Evolutionary conservation across 768 basidiomycete genomes (phyloP), one percentile per base, ranked within the genome.

Genomic region (Mycena leptocephala): DNA sequence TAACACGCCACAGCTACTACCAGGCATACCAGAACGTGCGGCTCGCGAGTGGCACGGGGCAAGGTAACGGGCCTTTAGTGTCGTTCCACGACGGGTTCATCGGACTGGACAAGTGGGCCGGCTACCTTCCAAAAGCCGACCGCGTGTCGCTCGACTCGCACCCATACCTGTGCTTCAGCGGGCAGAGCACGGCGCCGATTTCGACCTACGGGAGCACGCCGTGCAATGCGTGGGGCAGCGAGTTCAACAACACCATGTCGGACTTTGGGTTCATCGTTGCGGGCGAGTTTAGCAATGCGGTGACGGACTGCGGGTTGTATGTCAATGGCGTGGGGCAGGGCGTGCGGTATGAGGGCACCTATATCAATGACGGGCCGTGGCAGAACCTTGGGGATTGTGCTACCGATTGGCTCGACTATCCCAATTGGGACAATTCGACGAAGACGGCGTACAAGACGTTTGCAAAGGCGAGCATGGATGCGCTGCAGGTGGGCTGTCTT

Each of bases 41-140:
- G 33, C 85, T 81, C 32, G 95, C 96, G 46, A 93, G 94, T 51
- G 98, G 98, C 9, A 88, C 86, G n/a, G 98, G 98, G 2, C 85
- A 88, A 77, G 95, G 95, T 68, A 95, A 97, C 3, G 98, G 98
- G 0, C 95, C 97, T 0, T 94, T 91, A 80, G 87, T 99, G 58
- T 92, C 94, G 20, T 89, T 95, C 79, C 98, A 99, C 80, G 97
- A 99, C 79, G 97, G 94, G 16, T 99, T 99, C 88, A 78, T 92
- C 55, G 84, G 89, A 16, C 88, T 94, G 33, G 80, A 82, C 13
- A 71, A 87, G 0, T 99, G 96, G 96, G 90, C 87, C 11, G 91
- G 90, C 75, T 93, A 94, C 87, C 85, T 97, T 74, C 89, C 92
- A 33, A 93, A 94, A 65, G 94, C 93, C 9, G 98, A 99, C 85